Conservation (phyloP, 805 yeast genomes). For the Blastobotrys americana region DNA sequence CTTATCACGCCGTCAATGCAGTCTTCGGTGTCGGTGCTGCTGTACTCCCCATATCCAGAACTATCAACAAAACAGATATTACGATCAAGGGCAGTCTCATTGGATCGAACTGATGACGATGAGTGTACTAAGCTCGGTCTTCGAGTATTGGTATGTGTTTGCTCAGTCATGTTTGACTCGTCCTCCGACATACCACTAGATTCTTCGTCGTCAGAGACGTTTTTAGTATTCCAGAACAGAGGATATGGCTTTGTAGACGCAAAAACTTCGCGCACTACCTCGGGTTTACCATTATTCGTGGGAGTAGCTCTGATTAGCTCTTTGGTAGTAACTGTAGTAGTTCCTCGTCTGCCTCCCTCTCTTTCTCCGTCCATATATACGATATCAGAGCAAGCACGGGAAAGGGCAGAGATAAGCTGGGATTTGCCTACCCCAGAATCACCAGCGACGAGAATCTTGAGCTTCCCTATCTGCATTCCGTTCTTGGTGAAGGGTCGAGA, state of each 20-base stretch:
- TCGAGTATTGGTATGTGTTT: not conserved
- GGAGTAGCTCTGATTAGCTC: conserved; percentile 4
- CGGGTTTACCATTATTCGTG: conserved; percentile 1
- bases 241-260: conserved; percentile 25
- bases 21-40: conserved; percentile 6
- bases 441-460: conserved; percentile 60
- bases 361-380: conserved; percentile 17
- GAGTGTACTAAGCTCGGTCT: conserved; percentile 16
- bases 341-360: not conserved
- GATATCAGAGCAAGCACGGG: conserved; percentile 46
- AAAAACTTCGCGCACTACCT: conserved; percentile 10
- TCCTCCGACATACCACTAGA: not conserved
- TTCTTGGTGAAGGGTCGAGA: conserved; percentile 20
- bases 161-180: conserved; percentile 2
- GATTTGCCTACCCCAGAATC: conserved; percentile 85
- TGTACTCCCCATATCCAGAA: conserved; percentile 16
- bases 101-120: conserved; percentile 11
- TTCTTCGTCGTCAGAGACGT: not conserved
- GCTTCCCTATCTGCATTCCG: conserved; percentile 23
- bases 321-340: not conserved
- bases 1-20: conserved; percentile 16
- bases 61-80: conserved; percentile 23
- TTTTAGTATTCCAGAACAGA: conserved; percentile 10
- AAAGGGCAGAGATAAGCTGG: conserved; percentile 72
- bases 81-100: conserved; percentile 16